These are phyloP conservation scores for Mucor sp. DNA, from an alignment of 371 early-diverging fungal species.

Conservation along the genomic window DNA sequence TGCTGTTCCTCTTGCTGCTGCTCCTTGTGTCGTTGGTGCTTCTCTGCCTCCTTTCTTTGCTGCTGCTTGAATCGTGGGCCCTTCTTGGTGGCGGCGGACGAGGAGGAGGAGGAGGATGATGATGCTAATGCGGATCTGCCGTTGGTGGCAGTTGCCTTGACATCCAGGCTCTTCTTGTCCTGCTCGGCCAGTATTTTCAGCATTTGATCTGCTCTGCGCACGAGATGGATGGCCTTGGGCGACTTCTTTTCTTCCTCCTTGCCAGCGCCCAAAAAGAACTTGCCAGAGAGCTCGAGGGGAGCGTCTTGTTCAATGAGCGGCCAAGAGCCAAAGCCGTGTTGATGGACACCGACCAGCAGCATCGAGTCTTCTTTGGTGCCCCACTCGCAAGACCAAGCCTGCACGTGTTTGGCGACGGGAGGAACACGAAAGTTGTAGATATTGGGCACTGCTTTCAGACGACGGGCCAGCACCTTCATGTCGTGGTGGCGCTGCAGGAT, in stretches of 20 bases:
- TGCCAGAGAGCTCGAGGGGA: slow-evolving; percentile 72
- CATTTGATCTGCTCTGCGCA: slow-evolving; percentile 89
- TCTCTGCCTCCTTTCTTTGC: slow-evolving; percentile 12
- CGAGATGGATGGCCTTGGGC: slow-evolving; percentile 84
- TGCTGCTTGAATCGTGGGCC: slow-evolving; percentile 10
- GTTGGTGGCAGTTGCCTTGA: background rate
- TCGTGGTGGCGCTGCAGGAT: slow-evolving; percentile 67
- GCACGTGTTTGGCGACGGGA: slow-evolving; percentile 75
- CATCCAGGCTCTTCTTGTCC: slow-evolving; percentile 13
- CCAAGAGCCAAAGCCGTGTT: slow-evolving; percentile 96
- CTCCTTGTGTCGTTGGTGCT: slow-evolving; percentile 10
- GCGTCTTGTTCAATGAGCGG: slow-evolving; percentile 80
- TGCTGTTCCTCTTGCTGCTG: background rate
- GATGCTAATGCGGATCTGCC: background rate
- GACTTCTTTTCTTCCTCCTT: slow-evolving; percentile 56
- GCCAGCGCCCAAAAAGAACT: slow-evolving; percentile 74
- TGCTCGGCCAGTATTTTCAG: slow-evolving; percentile 78
- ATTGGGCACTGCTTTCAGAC: slow-evolving; percentile 29
- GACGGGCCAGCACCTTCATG: slow-evolving; percentile 46
- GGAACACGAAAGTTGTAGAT: slow-evolving; percentile 63
- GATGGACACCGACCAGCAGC: slow-evolving; percentile 91
- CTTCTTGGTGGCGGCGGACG: background rate
- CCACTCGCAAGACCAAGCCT: slow-evolving; percentile 91
- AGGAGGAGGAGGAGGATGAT: too few relatives aligned
- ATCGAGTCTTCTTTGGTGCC: slow-evolving; percentile 93